Evolutionary conservation across 169 alveolate genomes (phyloP), one percentile per base, ranked within the genome.

Genomic region (Plasmodium sp.): DNA sequence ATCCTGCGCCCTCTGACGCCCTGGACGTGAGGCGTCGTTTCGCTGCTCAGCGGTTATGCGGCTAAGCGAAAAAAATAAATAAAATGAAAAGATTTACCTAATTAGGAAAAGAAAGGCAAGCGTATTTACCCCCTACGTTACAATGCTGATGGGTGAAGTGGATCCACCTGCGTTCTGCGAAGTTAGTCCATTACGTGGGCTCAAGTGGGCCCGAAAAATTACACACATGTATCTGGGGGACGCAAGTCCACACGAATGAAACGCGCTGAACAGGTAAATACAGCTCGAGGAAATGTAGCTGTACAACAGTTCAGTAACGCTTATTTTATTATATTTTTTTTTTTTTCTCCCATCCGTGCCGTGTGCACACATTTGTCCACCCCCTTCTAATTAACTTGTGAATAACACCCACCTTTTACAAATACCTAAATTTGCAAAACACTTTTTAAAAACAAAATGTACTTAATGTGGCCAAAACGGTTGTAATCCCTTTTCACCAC

Each of bases 1-100:
- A 51, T 86, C 27, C 48, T 86, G 12, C 93, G 93, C 31, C 93
- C 84, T 6, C 33, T 86, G 41, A 86, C 93, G 16, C 93, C 93
- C 58, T 86, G 93, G 93, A 27, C 86, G 7, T 86, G 48, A 86
- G 34, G 2, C 9, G 18, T 43, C 5, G 7, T 51, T 14, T 51
- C 27, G 6, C 22, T 51, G 2, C 2, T 51, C 62, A 51, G 62
- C 16, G 62, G 56, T 10, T 81, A 75, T 39, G 4, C 34, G 58
- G 43, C 36, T 67, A 67, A 67, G 27, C 27, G n/a, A 67, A 67
- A 67, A 67, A 56, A 62, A 62, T 62, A 18, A n/a, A 62, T 18
- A 6, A 67, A 67, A 27, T 5, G n/a, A 67, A 31, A 22, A 27
- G 39, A 22, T 67, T 67, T 67, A 67, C n/a, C 33, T 67, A 22